Conservation (phyloP, 192 early-diverging fungal genomes). For the Backusella australiensis region DNA sequence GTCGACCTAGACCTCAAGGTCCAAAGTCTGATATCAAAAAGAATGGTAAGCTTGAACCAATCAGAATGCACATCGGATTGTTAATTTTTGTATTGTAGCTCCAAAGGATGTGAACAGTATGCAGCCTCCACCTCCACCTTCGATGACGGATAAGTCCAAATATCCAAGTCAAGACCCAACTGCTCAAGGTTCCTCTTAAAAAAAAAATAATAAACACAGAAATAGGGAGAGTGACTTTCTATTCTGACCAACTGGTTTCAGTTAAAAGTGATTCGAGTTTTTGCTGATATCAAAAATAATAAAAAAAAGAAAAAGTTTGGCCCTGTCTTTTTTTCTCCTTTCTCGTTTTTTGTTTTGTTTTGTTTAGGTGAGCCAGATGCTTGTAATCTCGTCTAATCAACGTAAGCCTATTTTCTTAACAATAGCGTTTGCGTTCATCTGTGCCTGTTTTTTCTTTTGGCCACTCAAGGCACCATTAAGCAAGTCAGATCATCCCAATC, state of each 20-base stretch:
- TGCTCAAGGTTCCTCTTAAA: slow-evolving; percentile 42
- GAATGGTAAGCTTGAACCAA: not conserved
- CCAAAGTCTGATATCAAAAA: slow-evolving; percentile 41
- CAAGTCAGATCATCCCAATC: slow-evolving; percentile 16
- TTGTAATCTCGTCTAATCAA: slow-evolving; percentile 14
- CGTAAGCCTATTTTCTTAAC: slow-evolving; percentile 11
- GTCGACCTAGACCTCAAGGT: slow-evolving; percentile 69
- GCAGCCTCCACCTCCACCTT: slow-evolving; percentile 29
- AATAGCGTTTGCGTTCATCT: not conserved
- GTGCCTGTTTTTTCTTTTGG: slow-evolving; percentile 9
- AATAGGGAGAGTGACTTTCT: not conserved
- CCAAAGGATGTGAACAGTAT: slow-evolving; percentile 2
- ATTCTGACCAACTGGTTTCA: slow-evolving; percentile 1
- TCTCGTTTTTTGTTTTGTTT: not conserved
- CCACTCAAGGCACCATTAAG: slow-evolving; percentile 1
- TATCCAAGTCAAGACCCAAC: slow-evolving; percentile 63
- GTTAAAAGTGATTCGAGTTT: not conserved
- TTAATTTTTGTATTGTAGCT: not conserved
- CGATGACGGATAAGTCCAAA: slow-evolving; percentile 21
- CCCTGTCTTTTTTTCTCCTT: not conserved
- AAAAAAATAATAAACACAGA: not conserved
- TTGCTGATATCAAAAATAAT: not conserved
- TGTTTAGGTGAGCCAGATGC: not conserved
- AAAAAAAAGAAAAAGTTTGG: not conserved
- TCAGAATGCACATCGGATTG: not conserved